Evolutionary conservation across 2,329 filamentous ascomycete genomes (phyloP).

Genomic region (Calonectria leucothoes): DNA sequence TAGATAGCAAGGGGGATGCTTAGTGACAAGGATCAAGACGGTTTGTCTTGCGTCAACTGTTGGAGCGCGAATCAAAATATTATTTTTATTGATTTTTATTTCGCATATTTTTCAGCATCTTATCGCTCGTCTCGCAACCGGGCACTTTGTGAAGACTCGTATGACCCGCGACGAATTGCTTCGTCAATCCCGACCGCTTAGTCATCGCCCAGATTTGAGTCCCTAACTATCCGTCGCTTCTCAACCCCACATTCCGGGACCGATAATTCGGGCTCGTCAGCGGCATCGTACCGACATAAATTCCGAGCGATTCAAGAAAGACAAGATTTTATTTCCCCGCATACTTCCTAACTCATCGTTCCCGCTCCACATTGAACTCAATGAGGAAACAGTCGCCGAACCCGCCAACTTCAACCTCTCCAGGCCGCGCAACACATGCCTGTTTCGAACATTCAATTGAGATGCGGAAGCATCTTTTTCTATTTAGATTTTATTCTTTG

Average conservation of each 20-base stretch:
- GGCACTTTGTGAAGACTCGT: not conserved
- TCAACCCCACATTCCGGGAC: not conserved
- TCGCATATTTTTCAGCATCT: too few species aligned
- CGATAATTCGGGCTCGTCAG: not conserved
- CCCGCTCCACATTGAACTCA: not conserved
- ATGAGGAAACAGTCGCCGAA: not conserved
- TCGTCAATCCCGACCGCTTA: not conserved
- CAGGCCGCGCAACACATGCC: not conserved
- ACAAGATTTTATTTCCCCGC: not conserved
- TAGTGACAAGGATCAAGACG: not conserved
- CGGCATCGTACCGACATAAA: not conserved
- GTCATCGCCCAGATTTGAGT: not conserved
- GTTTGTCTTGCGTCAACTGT: rapidly evolving
- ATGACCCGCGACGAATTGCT: not conserved
- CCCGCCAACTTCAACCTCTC: not conserved
- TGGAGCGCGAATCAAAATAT: not conserved
- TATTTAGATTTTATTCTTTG: too few species aligned
- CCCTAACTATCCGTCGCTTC: not conserved
- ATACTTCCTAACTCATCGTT: not conserved
- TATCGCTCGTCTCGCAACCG: not conserved
- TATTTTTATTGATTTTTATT: not conserved
- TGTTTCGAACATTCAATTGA: not conserved
- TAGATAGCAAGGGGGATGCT: not conserved
- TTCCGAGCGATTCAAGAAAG: not conserved
- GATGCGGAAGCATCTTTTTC: not conserved